Conservation (phyloP, 441 rosid genomes). For the Adansonia rubrostipa region DNA sequence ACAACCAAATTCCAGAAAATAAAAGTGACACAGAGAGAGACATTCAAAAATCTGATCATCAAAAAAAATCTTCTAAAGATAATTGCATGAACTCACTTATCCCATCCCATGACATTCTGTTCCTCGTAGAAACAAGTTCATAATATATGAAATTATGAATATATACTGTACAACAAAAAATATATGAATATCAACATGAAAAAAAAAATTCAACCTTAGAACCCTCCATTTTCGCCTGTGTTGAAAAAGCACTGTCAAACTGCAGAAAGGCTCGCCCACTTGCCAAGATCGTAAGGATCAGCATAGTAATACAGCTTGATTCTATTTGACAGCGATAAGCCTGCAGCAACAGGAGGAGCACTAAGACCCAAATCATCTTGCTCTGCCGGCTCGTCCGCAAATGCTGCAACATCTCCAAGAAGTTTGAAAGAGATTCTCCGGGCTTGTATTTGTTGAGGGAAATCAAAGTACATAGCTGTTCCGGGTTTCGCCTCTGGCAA, state of each 20-base stretch:
- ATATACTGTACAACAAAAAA: too few relatives aligned
- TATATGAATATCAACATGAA: background rate
- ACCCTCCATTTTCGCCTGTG: background rate
- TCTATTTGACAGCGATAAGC: constrained; percentile 72
- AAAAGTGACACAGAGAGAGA: too few relatives aligned
- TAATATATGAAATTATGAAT: too few relatives aligned
- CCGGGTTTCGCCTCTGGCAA: constrained; percentile 78
- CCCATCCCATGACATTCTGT: too few relatives aligned
- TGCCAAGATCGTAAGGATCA: constrained; percentile 84
- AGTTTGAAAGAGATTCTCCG: constrained; percentile 67
- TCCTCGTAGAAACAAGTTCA: too few relatives aligned
- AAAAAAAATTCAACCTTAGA: constrained; percentile 20
- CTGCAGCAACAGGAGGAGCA: constrained; percentile 60
- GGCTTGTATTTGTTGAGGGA: constrained; percentile 62
- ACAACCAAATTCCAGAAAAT: too few relatives aligned
- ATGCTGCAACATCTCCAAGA: constrained; percentile 80
- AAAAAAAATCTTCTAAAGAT: too few relatives aligned
- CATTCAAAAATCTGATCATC: too few relatives aligned
- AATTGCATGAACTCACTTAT: too few relatives aligned
- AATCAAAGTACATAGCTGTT: constrained; percentile 80
- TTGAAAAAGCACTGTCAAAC: constrained; percentile 39
- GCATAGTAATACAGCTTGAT: constrained; percentile 75
- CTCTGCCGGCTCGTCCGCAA: constrained; percentile 74
- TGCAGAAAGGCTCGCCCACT: constrained; percentile 84
- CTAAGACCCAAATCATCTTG: constrained; percentile 57